These are phyloP conservation scores for Melanomma pulvis-pyrius DNA, from an alignment of 495 filamentous ascomycete genomes.

Conservation along the genomic window DNA sequence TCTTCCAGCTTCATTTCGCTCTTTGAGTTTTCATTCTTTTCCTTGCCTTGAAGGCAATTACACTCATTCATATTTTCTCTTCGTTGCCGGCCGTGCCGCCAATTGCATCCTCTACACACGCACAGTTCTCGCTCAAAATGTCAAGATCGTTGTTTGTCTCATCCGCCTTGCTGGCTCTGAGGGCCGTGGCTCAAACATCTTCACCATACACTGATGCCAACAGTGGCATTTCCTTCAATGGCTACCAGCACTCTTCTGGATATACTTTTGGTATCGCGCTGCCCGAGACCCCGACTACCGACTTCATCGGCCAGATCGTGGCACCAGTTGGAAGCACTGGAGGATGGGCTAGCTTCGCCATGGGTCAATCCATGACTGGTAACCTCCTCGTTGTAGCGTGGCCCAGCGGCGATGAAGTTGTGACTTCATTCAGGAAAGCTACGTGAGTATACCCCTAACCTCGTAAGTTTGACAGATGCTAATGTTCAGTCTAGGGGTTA, in stretches of 20 bases:
- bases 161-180: conserved; percentile 6
- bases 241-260: conserved; percentile 39
- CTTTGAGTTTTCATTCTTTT: conserved; percentile 18
- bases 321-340: conserved; percentile 27
- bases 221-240: conserved; percentile 48
- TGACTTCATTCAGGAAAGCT: conserved; percentile 45
- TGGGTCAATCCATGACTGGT: conserved; percentile 45
- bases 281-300: conserved; percentile 41
- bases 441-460: conserved; percentile 10
- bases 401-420: conserved; percentile 44
- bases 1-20: conserved; percentile 3
- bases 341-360: conserved; percentile 45
- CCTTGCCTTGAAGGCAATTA: conserved; percentile 28
- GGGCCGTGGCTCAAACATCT: conserved; percentile 11
- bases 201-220: conserved; percentile 45
- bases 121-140: conserved; percentile 2
- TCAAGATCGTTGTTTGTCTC: conserved; percentile 13
- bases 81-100: conserved; percentile 5
- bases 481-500: conserved; percentile 31
- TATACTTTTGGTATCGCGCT: conserved; percentile 47
- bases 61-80: not conserved
- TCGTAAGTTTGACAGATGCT: not conserved
- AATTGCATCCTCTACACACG: not conserved
- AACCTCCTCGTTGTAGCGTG: conserved; percentile 48
- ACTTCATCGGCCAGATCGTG: conserved; percentile 50